A percentile compares a stretch with the other conserved stretches of the same genome.
phyloP scores from a whole-genome alignment of 2,329 filamentous ascomycete species.

The Tolypocladium tundrense region DNA sequence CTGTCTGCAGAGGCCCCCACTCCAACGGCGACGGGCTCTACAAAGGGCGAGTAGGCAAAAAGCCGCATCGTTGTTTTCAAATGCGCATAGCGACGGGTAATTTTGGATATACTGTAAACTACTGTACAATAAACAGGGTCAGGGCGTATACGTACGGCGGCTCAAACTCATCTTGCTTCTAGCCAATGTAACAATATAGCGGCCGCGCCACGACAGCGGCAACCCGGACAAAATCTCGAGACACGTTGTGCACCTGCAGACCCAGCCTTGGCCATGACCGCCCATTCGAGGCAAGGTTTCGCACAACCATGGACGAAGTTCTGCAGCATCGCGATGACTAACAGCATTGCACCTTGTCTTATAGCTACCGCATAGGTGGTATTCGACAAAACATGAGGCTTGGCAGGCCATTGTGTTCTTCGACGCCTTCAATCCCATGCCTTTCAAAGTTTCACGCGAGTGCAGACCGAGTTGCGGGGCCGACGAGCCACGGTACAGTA shows the following conservation, averaged over 20 bases:
- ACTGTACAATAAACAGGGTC: background rate
- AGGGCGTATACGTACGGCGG: too few species aligned
- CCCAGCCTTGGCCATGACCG: too few species aligned
- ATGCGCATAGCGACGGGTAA: background rate
- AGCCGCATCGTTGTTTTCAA: background rate
- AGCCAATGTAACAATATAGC: background rate
- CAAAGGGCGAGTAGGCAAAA: background rate
- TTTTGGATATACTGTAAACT: background rate
- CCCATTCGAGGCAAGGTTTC: background rate
- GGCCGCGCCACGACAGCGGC: background rate
- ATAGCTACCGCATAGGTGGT: too few species aligned
- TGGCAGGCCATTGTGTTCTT: background rate
- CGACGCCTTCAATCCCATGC: too few species aligned
- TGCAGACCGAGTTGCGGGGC: background rate
- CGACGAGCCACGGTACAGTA: too few species aligned
- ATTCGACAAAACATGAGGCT: too few species aligned
- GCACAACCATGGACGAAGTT: background rate
- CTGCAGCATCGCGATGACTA: background rate
- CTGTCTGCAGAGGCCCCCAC: slow-evolving; percentile 4
- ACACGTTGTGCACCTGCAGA: too few species aligned
- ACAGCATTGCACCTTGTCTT: too few species aligned
- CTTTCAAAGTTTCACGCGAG: too few species aligned
- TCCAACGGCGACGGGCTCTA: background rate
- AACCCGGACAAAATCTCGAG: too few species aligned
- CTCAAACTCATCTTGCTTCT: background rate